Evolutionary conservation across 768 basidiomycete genomes (phyloP), one percentile per base, ranked within the genome.

Genomic region (Termitomyces sp.): DNA sequence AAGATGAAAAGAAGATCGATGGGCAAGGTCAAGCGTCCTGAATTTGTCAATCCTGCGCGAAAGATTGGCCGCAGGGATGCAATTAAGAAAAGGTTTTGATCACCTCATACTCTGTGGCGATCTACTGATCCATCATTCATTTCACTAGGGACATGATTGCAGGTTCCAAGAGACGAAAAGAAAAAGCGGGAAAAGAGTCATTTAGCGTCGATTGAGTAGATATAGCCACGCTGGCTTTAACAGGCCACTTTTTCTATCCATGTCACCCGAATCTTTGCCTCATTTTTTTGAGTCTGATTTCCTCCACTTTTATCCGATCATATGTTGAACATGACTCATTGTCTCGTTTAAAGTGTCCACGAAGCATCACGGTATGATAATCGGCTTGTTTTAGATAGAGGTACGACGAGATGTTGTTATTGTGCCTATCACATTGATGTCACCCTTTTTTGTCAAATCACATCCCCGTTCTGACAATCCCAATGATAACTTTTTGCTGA

Each of bases 1-100:
- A 96, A 94, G 75, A 81, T 94, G 79, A 90, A 91, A 75, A 88
- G 90, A 64, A 86, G 81, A 67, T 79, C 86, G 69, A 92, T 98
- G 86, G 92, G 92, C 60, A 93, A 90, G 75, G 79, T 87, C 7
- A 90, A 92, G 72, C 89, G 90, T 20, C 83, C 90, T 3, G 90
- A 94, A 54, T 80, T 76, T 6, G 87, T 94, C 55, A 91, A 91
- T 66, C 78, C 79, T 28, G 89, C 90, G 4, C 80, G 89, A 42
- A 82, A 79, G 63, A 81, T 92, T 53, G 90, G 90, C 4, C 82
- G 87, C 52, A 79, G 71, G 33, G 88, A 91, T 63, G 87, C 89
- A 7, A 81, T 91, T 53, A 92, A 85, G 75, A 91, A 85, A 70
- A 79, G 89, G 91, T 86, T 56, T 59, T 79, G 65, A 38, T 50